These are phyloP conservation scores for Amylostereum areolatum DNA, from an alignment of 1,284 basidiomycete species.

Conservation along the genomic window DNA sequence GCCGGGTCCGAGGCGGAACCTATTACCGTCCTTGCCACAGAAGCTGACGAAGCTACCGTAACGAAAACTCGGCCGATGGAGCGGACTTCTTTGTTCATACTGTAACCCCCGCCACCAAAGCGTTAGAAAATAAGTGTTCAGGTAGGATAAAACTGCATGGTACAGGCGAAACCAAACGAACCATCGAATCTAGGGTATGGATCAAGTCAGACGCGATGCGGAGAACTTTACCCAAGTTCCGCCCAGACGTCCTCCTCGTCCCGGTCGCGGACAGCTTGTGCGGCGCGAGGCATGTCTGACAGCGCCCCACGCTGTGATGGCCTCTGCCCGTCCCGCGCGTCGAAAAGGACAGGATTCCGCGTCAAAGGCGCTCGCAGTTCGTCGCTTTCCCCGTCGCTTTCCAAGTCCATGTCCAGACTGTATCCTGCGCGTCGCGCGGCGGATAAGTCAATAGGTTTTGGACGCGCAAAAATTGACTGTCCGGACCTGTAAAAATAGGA, in stretches of 20 bases:
- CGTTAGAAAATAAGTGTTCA: no score
- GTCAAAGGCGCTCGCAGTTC: constrained; percentile 48
- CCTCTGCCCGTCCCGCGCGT: constrained; percentile 34
- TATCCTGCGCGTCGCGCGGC: constrained; percentile 65
- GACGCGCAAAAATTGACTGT: constrained; percentile 87
- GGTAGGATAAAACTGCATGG: no score
- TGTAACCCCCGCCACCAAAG: no score
- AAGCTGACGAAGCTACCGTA: no score
- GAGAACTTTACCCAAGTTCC: constrained; percentile 44
- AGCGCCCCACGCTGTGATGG: constrained; percentile 26
- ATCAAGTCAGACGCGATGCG: no score
- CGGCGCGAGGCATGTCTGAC: constrained; percentile 57
- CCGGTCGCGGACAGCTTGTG: constrained; percentile 45
- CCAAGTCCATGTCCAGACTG: constrained; percentile 65
- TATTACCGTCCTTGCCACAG: no score
- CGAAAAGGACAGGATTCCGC: constrained; percentile 37
- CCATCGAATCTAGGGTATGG: no score
- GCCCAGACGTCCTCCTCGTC: constrained; percentile 72
- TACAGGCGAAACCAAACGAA: no score
- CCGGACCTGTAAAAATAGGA: constrained; percentile 60
- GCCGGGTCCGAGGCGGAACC: no score
- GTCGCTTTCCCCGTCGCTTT: constrained; percentile 53
- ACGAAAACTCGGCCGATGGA: no score
- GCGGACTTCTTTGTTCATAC: no score
- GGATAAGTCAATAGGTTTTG: constrained; percentile 87